phyloP scores from a whole-genome alignment of 2,329 filamentous ascomycete genomes.

The Karstenula rhodostoma region DNA sequence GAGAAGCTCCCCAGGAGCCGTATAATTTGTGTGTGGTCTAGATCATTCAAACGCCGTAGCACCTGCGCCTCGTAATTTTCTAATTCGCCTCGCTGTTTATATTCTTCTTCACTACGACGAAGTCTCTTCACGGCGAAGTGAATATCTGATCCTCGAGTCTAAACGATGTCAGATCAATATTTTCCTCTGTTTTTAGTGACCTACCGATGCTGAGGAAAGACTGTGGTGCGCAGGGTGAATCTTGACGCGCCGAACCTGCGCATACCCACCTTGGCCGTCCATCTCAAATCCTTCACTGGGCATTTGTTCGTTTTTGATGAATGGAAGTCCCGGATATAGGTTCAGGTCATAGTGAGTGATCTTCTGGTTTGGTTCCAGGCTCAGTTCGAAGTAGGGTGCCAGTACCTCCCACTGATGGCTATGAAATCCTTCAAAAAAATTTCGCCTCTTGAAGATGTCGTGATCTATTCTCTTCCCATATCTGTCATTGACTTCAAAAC shows the following conservation, averaged over 20 bases:
- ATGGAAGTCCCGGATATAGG: no score
- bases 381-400: no score
- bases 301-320: no score
- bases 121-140: constrained; percentile 1
- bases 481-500: background rate
- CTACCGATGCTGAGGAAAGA: no score
- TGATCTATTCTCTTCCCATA: no score
- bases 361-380: no score
- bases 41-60: constrained; percentile 8
- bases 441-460: background rate
- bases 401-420: no score
- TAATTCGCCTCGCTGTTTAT: background rate
- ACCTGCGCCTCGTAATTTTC: constrained; percentile 6
- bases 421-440: background rate
- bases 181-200: no score
- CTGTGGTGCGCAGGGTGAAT: background rate
- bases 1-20: constrained; percentile 12
- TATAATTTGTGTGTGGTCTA: constrained; percentile 11
- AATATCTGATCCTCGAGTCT: background rate
- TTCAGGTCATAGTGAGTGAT: no score
- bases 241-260: background rate
- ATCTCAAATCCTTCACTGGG: no score
- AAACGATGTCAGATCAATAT: background rate
- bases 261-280: no score
- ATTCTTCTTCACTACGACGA: no score